A percentile compares a stretch with the other conserved stretches of the same genome.
These are phyloP conservation scores for Saturnispora mendoncae DNA, from an alignment of 805 yeast genomes.

Conservation along the genomic window DNA sequence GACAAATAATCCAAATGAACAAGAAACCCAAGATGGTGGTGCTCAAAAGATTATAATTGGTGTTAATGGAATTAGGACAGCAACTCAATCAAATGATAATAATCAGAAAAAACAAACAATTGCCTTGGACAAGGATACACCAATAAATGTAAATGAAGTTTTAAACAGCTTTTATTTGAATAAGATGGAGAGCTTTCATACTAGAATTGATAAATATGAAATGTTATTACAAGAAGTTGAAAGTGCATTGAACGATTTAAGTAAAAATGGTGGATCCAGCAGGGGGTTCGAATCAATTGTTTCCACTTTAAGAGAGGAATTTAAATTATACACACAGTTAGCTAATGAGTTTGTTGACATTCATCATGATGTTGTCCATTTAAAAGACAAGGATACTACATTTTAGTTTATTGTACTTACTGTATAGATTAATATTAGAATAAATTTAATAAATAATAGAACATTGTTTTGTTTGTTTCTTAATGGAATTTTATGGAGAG, in stretches of 20 bases:
- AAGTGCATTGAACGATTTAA: constrained; percentile 52
- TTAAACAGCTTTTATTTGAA: constrained; percentile 42
- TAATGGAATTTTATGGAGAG: constrained; percentile 6
- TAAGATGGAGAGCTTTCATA: constrained; percentile 33
- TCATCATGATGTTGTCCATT: constrained; percentile 42
- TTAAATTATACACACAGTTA: constrained; percentile 61
- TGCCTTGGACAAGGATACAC: constrained; percentile 24
- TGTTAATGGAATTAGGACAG: constrained; percentile 24
- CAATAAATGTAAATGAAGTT: constrained; percentile 44
- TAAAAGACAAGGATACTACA: constrained; percentile 16
- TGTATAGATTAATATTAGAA: neutral
- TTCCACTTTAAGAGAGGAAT: constrained; percentile 58
- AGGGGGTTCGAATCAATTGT: constrained; percentile 43
- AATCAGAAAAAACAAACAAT: constrained; percentile 27
- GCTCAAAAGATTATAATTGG: constrained; percentile 24
- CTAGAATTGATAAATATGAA: constrained; percentile 42
- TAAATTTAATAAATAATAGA: too few species aligned
- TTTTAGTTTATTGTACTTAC: constrained; percentile 9
- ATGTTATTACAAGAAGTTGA: constrained; percentile 47
- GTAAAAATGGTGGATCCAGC: constrained; percentile 24
- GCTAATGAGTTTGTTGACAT: constrained; percentile 67
- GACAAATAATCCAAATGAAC: constrained; percentile 20
- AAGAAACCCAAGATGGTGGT: constrained; percentile 16
- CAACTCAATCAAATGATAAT: constrained; percentile 16
- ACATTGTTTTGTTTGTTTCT: too few species aligned